A percentile compares a stretch with the other conserved stretches of the same genome.
Conservation (phyloP, 495 filamentous ascomycete species). For the Aspergillus cristatus region DNA sequence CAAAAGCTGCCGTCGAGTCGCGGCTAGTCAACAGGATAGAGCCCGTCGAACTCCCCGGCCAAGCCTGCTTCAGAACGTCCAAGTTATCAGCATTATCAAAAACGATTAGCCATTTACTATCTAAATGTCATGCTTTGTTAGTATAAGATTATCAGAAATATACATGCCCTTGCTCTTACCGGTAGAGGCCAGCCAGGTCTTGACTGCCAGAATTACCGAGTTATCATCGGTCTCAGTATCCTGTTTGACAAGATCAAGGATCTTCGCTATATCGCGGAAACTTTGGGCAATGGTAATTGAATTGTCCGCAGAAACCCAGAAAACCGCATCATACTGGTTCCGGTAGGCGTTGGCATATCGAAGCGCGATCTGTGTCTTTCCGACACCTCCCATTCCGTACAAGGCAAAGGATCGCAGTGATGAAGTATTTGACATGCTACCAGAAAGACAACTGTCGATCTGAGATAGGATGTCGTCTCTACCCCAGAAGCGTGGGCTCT, state of each 20-base stretch:
- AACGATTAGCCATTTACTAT: constrained; percentile 1
- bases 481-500: constrained; percentile 2
- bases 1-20: constrained; percentile 1
- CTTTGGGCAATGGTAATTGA: constrained; percentile 12
- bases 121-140: neutral
- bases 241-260: constrained; percentile 9
- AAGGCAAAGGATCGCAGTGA: constrained; percentile 7
- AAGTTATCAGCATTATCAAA: constrained; percentile 4
- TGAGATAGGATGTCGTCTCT: neutral
- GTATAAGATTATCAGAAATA: too few relatives aligned
- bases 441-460: neutral
- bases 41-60: constrained; percentile 1
- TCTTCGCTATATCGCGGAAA: constrained; percentile 14
- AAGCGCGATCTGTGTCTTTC: constrained; percentile 28
- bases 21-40: constrained; percentile 3
- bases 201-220: constrained; percentile 11
- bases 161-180: neutral
- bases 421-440: neutral
- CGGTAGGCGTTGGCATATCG: constrained; percentile 17
- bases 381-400: constrained; percentile 26
- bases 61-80: neutral
- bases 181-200: constrained; percentile 10
- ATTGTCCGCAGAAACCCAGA: constrained; percentile 18
- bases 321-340: constrained; percentile 12
- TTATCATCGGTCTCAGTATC: constrained; percentile 12